Evolutionary conservation across 108 stramenopile species (phyloP).

Genomic region (Pelagomonas calceolata): DNA sequence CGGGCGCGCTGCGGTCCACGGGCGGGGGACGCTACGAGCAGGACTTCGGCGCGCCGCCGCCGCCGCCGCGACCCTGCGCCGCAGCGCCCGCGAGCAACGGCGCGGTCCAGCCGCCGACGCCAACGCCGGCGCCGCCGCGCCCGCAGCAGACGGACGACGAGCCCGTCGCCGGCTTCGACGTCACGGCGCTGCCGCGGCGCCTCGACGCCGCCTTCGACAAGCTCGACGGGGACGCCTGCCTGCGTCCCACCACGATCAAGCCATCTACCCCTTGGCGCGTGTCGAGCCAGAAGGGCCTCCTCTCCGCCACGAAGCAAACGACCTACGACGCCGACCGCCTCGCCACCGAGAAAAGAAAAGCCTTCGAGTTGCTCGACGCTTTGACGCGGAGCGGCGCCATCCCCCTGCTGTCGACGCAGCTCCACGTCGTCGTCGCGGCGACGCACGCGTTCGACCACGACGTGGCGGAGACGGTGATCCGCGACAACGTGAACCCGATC

Average conservation of each 20-base stretch:
- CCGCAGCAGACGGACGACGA: too few species aligned
- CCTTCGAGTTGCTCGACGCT: constrained; percentile 70
- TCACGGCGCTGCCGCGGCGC: too few species aligned
- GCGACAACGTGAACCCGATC: constrained; percentile 73
- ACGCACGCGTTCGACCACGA: constrained; percentile 68
- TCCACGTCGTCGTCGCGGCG: constrained; percentile 66
- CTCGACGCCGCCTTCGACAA: constrained; percentile 48
- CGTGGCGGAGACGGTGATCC: constrained; percentile 58
- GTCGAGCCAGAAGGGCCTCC: constrained; percentile 42
- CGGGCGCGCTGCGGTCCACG: too few species aligned
- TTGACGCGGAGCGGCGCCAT: constrained; percentile 63
- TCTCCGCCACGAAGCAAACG: constrained; percentile 16
- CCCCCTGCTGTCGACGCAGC: constrained; percentile 42
- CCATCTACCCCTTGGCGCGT: constrained; percentile 32
- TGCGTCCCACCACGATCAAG: constrained; percentile 56
- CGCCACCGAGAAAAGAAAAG: constrained; percentile 49
- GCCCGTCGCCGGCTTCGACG: not conserved
- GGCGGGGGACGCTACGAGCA: too few species aligned
- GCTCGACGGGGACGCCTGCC: constrained; percentile 33
- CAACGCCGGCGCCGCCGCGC: too few species aligned
- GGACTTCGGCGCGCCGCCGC: too few species aligned
- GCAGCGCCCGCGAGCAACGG: too few species aligned
- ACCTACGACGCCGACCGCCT: constrained; percentile 29
- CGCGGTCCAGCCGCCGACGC: too few species aligned
- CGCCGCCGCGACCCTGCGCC: too few species aligned